phyloP scores from a whole-genome alignment of 2,329 filamentous ascomycete species.

The Fusarium sp. region DNA sequence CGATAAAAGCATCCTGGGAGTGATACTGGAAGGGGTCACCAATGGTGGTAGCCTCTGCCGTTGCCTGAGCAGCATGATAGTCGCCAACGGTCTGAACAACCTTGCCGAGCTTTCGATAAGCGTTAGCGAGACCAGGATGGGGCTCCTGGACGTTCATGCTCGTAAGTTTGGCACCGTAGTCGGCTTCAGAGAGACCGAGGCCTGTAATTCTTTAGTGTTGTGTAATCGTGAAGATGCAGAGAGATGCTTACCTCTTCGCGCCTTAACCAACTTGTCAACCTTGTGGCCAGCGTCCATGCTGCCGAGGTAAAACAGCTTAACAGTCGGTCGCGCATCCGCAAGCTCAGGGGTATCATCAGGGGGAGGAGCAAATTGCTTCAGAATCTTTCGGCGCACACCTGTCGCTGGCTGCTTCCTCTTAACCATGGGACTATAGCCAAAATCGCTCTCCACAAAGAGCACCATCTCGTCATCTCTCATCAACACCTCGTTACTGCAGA shows the following conservation, averaged over 20 bases:
- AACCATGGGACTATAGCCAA: constrained; percentile 96
- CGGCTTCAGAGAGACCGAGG: constrained; percentile 90
- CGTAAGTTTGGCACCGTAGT: constrained; percentile 92
- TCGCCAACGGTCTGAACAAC: constrained; percentile 94
- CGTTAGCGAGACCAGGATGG: constrained; percentile 88
- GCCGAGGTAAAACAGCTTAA: constrained; percentile 96
- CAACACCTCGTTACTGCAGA: constrained; percentile 92
- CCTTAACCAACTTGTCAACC: constrained; percentile 93
- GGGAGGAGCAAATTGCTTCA: constrained; percentile 98
- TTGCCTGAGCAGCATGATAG: constrained; percentile 96
- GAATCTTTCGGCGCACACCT: constrained; percentile 91
- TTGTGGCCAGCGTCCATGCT: constrained; percentile 99
- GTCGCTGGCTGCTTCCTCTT: constrained; percentile 98
- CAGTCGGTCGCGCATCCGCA: constrained; percentile 87
- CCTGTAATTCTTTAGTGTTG: constrained; percentile 67
- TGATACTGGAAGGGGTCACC: constrained; percentile 96
- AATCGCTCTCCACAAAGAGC: constrained; percentile 98
- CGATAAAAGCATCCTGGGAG: constrained; percentile 95
- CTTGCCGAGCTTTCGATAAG: constrained; percentile 95
- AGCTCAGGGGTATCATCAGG: constrained; percentile 98
- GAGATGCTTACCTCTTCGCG: constrained; percentile 79
- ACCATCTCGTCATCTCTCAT: constrained; percentile 98
- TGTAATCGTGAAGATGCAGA: background rate
- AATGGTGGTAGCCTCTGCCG: constrained; percentile 94
- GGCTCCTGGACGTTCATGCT: constrained; percentile 92